Base-by-base conservation (phyloP, 371 early-diverging fungal species). In the Choanephora cucurbitarum region DNA sequence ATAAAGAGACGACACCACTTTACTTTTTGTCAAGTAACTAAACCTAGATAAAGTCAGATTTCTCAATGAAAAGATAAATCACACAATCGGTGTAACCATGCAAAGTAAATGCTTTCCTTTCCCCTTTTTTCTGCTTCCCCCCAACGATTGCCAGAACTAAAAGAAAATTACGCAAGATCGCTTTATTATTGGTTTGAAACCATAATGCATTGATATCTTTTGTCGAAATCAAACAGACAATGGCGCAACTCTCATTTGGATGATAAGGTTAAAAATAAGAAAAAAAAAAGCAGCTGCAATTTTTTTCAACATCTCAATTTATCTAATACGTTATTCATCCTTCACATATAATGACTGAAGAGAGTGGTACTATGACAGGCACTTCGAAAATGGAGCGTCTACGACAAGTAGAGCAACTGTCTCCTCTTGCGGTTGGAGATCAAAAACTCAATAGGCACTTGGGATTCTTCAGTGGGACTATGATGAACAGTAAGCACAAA, bases 381-480 rank as follows among this genome's bases (percentile, higher is more conserved):
- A 28, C 28, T 3, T 28, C 28, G 7, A 28, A 28, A 7, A 28
- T 28, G 7, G 7, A 28, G 7, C 5, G 28, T 28, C 28, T 7
- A 28, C 52, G 49, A 17, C 66, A 65, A 37, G 39, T 65, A 10
- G 50, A 65, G 18, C 13, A 49, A 14, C 31, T 65, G 10, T 62
- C 66, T 1, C 66, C 66, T 10, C 33, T 65, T n/a, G 66, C 66
- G 39, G 53, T 65, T 11, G 66, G 66, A 19, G 66, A 66, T 40
- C 66, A 66, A 49, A 66, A 62, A 37, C 43, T 66, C 0, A 42
- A 28, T 14, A 34, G 66, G 10, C 66, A 66, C 31, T 32, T 66
- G n/a, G 66, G 66, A 0, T 66, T 53, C 18, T 66, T 66, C 44
- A 66, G 66, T 37, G 66, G 66, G 17, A 57, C 57, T n/a, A 33